Evolutionary conservation across 768 basidiomycete genomes (phyloP).

Genomic region (Trametes sanguinea): DNA sequence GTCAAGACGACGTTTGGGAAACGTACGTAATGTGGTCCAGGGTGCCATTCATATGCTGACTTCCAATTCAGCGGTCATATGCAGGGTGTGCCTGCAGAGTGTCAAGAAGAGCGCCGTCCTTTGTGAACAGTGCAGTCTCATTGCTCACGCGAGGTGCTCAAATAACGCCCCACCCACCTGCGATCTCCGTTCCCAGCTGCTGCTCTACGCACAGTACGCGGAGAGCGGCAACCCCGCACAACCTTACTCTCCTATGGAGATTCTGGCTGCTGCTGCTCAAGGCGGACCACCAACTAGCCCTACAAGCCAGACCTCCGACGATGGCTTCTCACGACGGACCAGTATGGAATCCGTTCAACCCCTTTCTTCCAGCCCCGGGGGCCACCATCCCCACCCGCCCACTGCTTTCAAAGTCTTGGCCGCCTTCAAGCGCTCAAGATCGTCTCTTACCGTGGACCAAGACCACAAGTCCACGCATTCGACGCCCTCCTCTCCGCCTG

Average conservation of each 20-base stretch:
- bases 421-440: constrained; percentile 64
- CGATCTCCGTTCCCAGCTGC: constrained; percentile 78
- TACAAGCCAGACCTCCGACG: constrained; percentile 56
- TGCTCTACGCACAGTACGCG: constrained; percentile 77
- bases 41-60: constrained; percentile 10
- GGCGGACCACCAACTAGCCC: constrained; percentile 44
- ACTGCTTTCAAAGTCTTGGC: constrained; percentile 69
- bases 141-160: constrained; percentile 81
- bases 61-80: constrained; percentile 67
- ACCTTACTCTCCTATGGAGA: constrained; percentile 54
- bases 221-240: constrained; percentile 61
- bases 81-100: constrained; percentile 76
- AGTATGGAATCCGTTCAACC: constrained; percentile 47
- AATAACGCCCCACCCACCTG: constrained; percentile 75
- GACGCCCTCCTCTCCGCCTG: constrained; percentile 3
- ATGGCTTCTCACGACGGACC: constrained; percentile 41
- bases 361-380: constrained; percentile 42
- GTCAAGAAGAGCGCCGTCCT: constrained; percentile 88
- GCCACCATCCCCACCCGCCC: constrained; percentile 56
- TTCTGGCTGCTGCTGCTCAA: constrained; percentile 36
- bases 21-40: constrained; percentile 55
- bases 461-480: constrained; percentile 15
- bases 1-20: constrained; percentile 93
- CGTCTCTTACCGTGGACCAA: constrained; percentile 43
- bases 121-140: constrained; percentile 87